Conservation (phyloP, 2,329 filamentous ascomycete genomes). For the Tolypocladium nubicola region DNA sequence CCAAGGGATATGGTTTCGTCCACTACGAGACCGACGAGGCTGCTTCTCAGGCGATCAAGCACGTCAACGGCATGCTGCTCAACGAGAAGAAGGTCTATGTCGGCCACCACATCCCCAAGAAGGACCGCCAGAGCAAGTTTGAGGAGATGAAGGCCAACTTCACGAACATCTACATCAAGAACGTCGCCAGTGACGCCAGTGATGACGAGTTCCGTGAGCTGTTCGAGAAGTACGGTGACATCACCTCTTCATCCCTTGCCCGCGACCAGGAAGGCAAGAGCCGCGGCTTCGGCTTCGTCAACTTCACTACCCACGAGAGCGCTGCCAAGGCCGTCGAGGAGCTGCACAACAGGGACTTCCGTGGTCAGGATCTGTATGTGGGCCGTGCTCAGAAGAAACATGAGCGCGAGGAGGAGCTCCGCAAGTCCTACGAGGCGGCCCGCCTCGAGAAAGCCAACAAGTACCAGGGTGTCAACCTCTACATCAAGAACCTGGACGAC, state of each 20-base stretch:
- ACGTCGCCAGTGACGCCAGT: slow-evolving; percentile 72
- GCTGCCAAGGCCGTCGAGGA: slow-evolving; percentile 81
- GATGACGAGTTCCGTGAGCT: slow-evolving; percentile 92
- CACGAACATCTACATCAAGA: slow-evolving; percentile 99
- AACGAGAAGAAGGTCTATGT: slow-evolving; percentile 99
- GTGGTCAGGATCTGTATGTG: slow-evolving; percentile 92
- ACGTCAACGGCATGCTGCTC: slow-evolving; percentile 97
- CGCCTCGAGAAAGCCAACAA: slow-evolving; percentile 98
- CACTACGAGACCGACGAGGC: slow-evolving; percentile 99
- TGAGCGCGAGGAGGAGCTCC: slow-evolving; percentile 97
- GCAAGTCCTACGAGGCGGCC: slow-evolving; percentile 96
- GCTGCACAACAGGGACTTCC: slow-evolving; percentile 85
- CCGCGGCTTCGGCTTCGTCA: slow-evolving; percentile 92
- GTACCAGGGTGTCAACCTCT: slow-evolving; percentile 98
- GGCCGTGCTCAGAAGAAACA: slow-evolving; percentile 99
- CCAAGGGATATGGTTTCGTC: slow-evolving; percentile 98
- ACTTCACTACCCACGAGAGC: slow-evolving; percentile 85
- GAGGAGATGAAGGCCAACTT: slow-evolving; percentile 99
- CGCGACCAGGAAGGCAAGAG: slow-evolving; percentile 85
- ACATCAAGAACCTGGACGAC: slow-evolving; percentile 98
- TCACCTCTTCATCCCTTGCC: slow-evolving; percentile 90
- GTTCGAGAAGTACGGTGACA: slow-evolving; percentile 85
- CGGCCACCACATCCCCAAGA: slow-evolving; percentile 98
- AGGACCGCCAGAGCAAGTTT: slow-evolving; percentile 99
- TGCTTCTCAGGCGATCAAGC: slow-evolving; percentile 94